Conservation (phyloP, 2,329 filamentous ascomycete genomes). For the Ascochyta viciae-villosae region DNA sequence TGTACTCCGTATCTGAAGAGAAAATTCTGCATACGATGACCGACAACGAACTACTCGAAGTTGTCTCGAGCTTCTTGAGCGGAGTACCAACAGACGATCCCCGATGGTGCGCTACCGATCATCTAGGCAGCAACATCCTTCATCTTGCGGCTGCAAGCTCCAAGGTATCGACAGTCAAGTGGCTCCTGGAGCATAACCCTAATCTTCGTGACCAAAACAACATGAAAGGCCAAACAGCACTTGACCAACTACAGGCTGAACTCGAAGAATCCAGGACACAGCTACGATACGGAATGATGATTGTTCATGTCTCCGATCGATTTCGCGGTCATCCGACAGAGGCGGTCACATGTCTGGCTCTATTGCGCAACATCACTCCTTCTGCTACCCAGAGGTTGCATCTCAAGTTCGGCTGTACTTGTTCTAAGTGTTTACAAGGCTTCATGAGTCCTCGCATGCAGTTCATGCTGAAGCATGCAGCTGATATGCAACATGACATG, state of each 20-base stretch:
- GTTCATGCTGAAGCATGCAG: no score
- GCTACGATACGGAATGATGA: no score
- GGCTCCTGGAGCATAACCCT: neutral
- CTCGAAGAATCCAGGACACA: neutral
- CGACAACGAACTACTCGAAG: neutral
- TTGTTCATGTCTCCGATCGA: no score
- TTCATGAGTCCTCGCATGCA: no score
- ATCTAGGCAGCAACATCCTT: neutral
- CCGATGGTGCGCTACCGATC: neutral
- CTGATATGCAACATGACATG: no score
- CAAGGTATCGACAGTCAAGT: neutral
- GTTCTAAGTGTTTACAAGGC: no score
- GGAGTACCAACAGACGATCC: neutral
- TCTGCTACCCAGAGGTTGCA: no score
- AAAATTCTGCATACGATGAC: neutral
- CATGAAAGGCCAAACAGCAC: neutral
- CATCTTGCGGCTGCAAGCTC: neutral
- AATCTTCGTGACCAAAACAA: neutral
- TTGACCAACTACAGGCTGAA: neutral
- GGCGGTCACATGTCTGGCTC: no score
- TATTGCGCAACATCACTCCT: no score
- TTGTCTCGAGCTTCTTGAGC: neutral
- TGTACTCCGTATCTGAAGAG: neutral
- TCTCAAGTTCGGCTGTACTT: no score
- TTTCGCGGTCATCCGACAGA: no score